A percentile compares a stretch with the other conserved stretches of the same genome.
Conservation (phyloP, 495 filamentous ascomycete species). For the Neurospora pannonica region DNA sequence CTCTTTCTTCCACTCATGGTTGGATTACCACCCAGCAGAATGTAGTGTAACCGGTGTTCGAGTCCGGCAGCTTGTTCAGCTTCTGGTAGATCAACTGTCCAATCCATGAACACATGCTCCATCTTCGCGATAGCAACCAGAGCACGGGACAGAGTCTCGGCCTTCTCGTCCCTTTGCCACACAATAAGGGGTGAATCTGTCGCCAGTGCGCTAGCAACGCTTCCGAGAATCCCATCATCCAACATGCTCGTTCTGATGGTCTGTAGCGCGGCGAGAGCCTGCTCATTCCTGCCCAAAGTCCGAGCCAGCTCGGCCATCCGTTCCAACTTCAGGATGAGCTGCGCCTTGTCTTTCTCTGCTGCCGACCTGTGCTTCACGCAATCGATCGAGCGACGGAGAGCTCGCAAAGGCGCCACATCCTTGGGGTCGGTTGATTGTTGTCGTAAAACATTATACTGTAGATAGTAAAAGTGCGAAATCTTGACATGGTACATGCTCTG, state of each 20-base stretch:
- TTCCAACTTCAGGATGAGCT: slow-evolving; percentile 41
- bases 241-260: slow-evolving; percentile 34
- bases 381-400: slow-evolving; percentile 43
- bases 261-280: slow-evolving; percentile 35
- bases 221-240: slow-evolving; percentile 34
- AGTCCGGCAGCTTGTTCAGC: slow-evolving; percentile 37
- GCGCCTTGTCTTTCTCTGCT: slow-evolving; percentile 35
- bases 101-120: slow-evolving; percentile 34
- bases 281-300: slow-evolving; percentile 25
- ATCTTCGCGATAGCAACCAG: slow-evolving; percentile 37
- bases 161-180: slow-evolving; percentile 30
- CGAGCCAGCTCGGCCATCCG: slow-evolving; percentile 37
- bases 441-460: slow-evolving; percentile 37
- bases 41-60: slow-evolving; percentile 39
- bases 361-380: slow-evolving; percentile 33
- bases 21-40: slow-evolving; percentile 17
- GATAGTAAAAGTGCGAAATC: slow-evolving; percentile 74
- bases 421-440: slow-evolving; percentile 27
- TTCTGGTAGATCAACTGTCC: slow-evolving; percentile 33
- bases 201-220: slow-evolving; percentile 24
- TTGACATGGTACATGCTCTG: slow-evolving; percentile 41
- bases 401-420: slow-evolving; percentile 32
- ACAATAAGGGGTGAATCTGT: slow-evolving; percentile 23
- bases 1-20: slow-evolving; percentile 4
- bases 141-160: slow-evolving; percentile 33